Conservation (phyloP, 2,329 filamentous ascomycete genomes). For the Pseudogymnoascus sp. region DNA sequence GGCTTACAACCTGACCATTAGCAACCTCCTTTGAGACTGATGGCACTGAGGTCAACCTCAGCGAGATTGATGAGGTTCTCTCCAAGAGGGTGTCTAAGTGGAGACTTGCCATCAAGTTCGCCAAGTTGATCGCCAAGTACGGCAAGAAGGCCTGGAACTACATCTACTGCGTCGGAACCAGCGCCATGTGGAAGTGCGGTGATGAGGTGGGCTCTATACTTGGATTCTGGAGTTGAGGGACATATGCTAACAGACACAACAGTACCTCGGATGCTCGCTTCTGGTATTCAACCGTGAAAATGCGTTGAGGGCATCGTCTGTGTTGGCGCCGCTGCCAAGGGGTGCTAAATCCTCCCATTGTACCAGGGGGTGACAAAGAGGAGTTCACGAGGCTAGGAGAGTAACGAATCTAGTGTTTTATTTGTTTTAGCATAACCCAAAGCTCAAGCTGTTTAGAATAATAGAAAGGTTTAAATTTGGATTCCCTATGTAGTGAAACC, state of each 20-base stretch:
- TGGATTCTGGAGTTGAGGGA: background rate
- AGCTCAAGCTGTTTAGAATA: background rate
- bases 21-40: background rate
- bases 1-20: background rate
- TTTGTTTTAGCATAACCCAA: background rate
- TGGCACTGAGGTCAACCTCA: background rate
- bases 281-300: background rate
- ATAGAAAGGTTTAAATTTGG: background rate
- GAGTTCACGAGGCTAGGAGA: background rate
- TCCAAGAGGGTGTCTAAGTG: background rate
- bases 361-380: background rate
- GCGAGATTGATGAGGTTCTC: background rate
- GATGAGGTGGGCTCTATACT: background rate
- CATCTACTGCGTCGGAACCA: background rate
- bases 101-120: slow-evolving; percentile 2
- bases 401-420: background rate
- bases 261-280: background rate
- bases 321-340: background rate
- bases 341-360: background rate
- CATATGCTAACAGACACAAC: background rate
- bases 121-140: background rate
- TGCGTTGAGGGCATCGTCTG: background rate
- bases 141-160: slow-evolving; percentile 5
- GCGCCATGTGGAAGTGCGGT: background rate
- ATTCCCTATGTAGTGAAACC: background rate